Evolutionary conservation across 148 eudicot genomes (phyloP).

Genomic region (Rhododendron ovatum): DNA sequence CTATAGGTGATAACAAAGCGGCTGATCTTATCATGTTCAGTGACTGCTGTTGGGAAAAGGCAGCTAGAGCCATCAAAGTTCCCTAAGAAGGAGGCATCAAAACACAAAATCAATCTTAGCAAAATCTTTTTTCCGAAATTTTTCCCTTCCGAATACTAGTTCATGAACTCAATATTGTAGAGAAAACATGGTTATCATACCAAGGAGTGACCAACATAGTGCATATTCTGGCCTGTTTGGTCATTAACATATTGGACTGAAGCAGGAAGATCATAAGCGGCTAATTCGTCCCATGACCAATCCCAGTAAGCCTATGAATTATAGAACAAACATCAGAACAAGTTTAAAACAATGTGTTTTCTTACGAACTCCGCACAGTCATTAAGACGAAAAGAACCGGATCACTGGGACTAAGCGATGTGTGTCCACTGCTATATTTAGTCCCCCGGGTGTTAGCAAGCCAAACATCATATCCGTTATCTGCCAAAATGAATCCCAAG

Average conservation of each 20-base stretch:
- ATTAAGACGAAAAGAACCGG: conserved; percentile 14
- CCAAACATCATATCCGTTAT: conserved; percentile 61
- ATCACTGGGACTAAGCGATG: conserved; percentile 33
- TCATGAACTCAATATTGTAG: neutral
- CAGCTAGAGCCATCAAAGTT: conserved; percentile 47
- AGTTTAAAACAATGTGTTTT: neutral
- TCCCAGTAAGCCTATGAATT: conserved; percentile 57
- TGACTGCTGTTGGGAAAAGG: conserved; percentile 29
- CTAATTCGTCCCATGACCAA: conserved; percentile 84
- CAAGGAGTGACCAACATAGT: conserved; percentile 70
- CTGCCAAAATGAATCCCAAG: conserved; percentile 54
- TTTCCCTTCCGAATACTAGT: neutral
- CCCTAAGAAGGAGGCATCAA: conserved; percentile 23
- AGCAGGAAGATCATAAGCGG: conserved; percentile 55
- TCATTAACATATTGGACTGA: conserved; percentile 35
- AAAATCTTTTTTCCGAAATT: neutral
- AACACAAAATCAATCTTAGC: neutral
- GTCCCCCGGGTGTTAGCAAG: conserved; percentile 47
- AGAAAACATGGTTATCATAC: conserved; percentile 16
- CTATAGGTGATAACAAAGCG: conserved; percentile 45
- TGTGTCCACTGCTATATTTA: conserved; percentile 44
- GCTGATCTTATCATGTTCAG: conserved; percentile 41
- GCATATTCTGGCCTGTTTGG: conserved; percentile 44
- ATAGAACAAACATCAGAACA: neutral
- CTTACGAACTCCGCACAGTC: neutral